Percentiles rank a stretch among this genome's conserved stretches.
Conservation (phyloP, 108 stramenopile genomes). For the Chaetoceros tenuissimus region DNA sequence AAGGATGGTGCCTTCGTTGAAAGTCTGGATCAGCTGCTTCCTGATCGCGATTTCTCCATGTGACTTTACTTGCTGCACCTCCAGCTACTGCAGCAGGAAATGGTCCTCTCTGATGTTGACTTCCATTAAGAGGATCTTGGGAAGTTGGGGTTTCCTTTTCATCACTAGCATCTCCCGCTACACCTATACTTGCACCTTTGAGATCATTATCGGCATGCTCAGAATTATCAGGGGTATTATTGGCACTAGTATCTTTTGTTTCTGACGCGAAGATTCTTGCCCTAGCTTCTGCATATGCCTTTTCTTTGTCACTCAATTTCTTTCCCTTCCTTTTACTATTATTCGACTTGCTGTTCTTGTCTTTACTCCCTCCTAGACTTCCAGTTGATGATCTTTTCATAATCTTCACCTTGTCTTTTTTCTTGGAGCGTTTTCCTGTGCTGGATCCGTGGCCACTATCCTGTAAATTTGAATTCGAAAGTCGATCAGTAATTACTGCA, state of each 20-base stretch:
- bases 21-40: conserved; percentile 85
- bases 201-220: conserved; percentile 3
- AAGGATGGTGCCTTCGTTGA: conserved; percentile 27
- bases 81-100: conserved; percentile 11
- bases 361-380: not conserved
- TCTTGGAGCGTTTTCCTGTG: not conserved
- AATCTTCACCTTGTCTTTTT: conserved; percentile 40
- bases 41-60: conserved; percentile 71
- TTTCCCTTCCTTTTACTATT: conserved; percentile 16
- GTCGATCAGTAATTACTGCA: not conserved
- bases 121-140: not conserved
- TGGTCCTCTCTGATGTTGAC: not conserved
- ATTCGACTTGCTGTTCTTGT: conserved; percentile 12
- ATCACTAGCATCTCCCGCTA: conserved; percentile 5
- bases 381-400: conserved; percentile 28
- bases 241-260: conserved; percentile 3
- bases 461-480: conserved; percentile 3
- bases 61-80: conserved; percentile 42
- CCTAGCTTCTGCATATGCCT: conserved; percentile 84
- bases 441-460: conserved; percentile 11
- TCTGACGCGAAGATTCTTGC: conserved; percentile 78
- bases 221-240: conserved; percentile 5
- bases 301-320: conserved; percentile 74
- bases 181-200: not conserved
- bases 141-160: not conserved